Evolutionary conservation across 768 basidiomycete genomes (phyloP).

Genomic region (Rhizopogon roseolus): DNA sequence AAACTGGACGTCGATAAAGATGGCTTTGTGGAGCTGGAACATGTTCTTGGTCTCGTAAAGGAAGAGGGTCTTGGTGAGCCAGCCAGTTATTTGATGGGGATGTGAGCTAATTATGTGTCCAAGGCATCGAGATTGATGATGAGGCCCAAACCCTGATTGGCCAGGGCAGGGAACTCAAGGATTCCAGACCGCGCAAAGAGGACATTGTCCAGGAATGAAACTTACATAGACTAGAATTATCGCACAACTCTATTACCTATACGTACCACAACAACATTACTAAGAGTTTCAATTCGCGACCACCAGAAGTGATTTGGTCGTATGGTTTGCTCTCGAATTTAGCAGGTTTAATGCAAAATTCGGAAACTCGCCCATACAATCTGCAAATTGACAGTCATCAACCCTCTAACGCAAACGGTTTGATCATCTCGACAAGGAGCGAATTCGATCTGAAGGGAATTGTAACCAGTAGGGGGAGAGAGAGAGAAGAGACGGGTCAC

Average conservation of each 20-base stretch:
- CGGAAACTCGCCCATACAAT: no score
- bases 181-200: conserved; percentile 84
- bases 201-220: conserved; percentile 82
- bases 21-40: conserved; percentile 92
- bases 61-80: conserved; percentile 79
- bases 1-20: conserved; percentile 97
- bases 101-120: conserved; percentile 5
- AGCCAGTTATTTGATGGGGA: neutral
- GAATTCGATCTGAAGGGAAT: no score
- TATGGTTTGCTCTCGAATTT: neutral
- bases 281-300: neutral
- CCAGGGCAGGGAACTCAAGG: conserved; percentile 78
- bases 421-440: no score
- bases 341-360: no score
- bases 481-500: no score
- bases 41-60: conserved; percentile 83
- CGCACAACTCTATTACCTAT: conserved; percentile 2
- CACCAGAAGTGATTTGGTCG: neutral
- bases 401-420: no score
- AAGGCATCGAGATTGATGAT: conserved; percentile 85
- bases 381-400: no score
- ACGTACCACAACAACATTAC: neutral
- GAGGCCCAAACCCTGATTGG: conserved; percentile 79
- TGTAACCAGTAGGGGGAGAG: no score
- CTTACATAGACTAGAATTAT: conserved; percentile 8